These are phyloP conservation scores for Hypoxylon sp. DNA, from an alignment of 2,329 filamentous ascomycete species.

Conservation along the genomic window DNA sequence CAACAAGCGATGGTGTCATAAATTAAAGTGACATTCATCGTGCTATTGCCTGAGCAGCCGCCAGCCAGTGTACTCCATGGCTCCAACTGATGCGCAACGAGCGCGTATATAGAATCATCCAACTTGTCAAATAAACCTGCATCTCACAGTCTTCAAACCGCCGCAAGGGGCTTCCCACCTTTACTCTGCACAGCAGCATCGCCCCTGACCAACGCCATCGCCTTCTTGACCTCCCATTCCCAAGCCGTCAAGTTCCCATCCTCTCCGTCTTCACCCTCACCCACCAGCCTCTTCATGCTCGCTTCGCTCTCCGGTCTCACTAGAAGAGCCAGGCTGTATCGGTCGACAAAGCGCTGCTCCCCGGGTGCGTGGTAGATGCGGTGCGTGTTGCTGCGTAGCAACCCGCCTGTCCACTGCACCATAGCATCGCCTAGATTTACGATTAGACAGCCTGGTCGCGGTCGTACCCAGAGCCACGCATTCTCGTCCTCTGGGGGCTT, in stretches of 20 bases:
- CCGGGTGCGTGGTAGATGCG: conserved; percentile 43
- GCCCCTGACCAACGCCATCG: neutral
- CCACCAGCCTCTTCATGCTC: conserved; percentile 34
- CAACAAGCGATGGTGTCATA: too few relatives aligned
- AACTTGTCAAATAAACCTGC: neutral
- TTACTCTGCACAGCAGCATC: neutral
- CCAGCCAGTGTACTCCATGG: neutral
- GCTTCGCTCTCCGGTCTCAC: conserved; percentile 35
- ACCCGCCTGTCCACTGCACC: conserved; percentile 45
- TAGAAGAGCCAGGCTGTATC: conserved; percentile 33
- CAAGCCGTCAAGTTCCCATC: conserved; percentile 1
- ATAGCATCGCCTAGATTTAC: conserved; percentile 46
- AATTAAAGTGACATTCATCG: too few relatives aligned
- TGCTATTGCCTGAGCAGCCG: too few relatives aligned
- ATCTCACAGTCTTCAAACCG: neutral
- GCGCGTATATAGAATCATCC: neutral
- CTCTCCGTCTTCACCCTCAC: neutral
- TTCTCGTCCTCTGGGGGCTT: conserved; percentile 22
- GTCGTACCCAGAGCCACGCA: conserved; percentile 45
- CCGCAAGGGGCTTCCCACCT: neutral
- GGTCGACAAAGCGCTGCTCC: conserved; percentile 41
- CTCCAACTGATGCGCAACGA: neutral
- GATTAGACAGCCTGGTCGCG: conserved; percentile 45
- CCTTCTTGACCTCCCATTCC: conserved; percentile 10
- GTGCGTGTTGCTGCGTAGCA: conserved; percentile 47